These are phyloP conservation scores for Schwanniomyces pseudopolymorphus DNA, from an alignment of 805 yeast species.

Conservation along the genomic window DNA sequence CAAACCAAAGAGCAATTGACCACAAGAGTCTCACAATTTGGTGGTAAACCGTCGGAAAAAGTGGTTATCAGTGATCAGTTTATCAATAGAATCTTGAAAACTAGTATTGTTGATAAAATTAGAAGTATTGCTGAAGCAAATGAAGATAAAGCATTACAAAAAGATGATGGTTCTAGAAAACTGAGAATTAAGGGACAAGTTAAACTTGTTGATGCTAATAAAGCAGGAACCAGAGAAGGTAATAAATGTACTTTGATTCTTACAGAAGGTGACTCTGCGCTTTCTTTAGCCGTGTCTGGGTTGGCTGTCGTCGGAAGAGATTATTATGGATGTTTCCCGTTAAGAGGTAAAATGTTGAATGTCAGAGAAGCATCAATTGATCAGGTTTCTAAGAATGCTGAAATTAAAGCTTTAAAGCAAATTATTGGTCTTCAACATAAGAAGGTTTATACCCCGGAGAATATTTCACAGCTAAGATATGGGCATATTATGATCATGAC, in stretches of 20 bases:
- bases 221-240: conserved; percentile 93
- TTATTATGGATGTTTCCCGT: conserved; percentile 90
- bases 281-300: conserved; percentile 89
- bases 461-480: conserved; percentile 74
- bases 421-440: conserved; percentile 95
- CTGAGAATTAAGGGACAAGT: conserved; percentile 84
- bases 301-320: conserved; percentile 94
- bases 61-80: conserved; percentile 73
- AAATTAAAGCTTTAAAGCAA: conserved; percentile 91
- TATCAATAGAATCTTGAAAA: conserved; percentile 63
- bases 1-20: conserved; percentile 96
- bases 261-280: conserved; percentile 97
- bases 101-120: conserved; percentile 71
- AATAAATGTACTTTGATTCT: conserved; percentile 87
- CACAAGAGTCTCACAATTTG: conserved; percentile 84
- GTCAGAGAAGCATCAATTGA: conserved; percentile 98
- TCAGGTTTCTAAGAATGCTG: conserved; percentile 88
- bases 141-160: conserved; percentile 82
- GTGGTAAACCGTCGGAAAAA: conserved; percentile 62
- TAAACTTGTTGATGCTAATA: conserved; percentile 92
- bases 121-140: conserved; percentile 82
- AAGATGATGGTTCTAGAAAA: conserved; percentile 84
- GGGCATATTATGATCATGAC: conserved; percentile 99
- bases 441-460: conserved; percentile 64
- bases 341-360: conserved; percentile 91